These are phyloP conservation scores for Magnolia changhungtana DNA, from an alignment of 164 flowering plant genomes.

Conservation along the genomic window DNA sequence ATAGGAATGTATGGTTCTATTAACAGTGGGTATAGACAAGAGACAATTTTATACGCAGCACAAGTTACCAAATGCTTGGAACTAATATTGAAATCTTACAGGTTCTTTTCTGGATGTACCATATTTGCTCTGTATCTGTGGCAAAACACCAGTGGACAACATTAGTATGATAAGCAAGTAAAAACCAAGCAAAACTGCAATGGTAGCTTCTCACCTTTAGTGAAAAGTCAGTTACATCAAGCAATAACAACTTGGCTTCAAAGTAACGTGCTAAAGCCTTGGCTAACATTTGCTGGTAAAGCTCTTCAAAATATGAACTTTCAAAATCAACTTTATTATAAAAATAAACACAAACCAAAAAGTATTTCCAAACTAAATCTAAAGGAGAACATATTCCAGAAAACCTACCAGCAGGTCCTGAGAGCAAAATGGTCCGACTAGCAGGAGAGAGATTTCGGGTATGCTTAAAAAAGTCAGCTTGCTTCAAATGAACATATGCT, in stretches of 20 bases:
- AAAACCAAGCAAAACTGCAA: neutral
- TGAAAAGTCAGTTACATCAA: slow-evolving; percentile 82
- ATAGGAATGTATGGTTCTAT: no score
- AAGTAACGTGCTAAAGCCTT: slow-evolving; percentile 92
- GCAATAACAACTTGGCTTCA: slow-evolving; percentile 79
- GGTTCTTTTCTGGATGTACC: slow-evolving; percentile 52
- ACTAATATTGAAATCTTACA: slow-evolving; percentile 42
- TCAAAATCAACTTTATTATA: neutral
- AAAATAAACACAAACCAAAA: neutral
- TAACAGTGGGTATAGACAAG: neutral
- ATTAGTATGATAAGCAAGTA: slow-evolving; percentile 1
- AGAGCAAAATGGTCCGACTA: slow-evolving; percentile 82
- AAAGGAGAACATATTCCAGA: neutral
- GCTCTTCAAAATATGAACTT: slow-evolving; percentile 43
- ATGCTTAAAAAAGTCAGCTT: slow-evolving; percentile 65
- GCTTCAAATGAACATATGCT: slow-evolving; percentile 84
- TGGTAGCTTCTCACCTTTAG: slow-evolving; percentile 52
- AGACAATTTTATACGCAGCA: neutral
- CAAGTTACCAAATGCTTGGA: neutral
- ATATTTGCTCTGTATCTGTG: slow-evolving; percentile 86
- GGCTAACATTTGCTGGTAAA: slow-evolving; percentile 96
- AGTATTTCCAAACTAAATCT: neutral
- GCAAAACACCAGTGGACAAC: slow-evolving; percentile 5
- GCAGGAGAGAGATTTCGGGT: slow-evolving; percentile 90
- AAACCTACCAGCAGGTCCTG: slow-evolving; percentile 90